Percentiles rank a stretch among this genome's conserved stretches.
These are phyloP conservation scores for Sonneratia alba DNA, from an alignment of 345 rosid species.

Conservation along the genomic window DNA sequence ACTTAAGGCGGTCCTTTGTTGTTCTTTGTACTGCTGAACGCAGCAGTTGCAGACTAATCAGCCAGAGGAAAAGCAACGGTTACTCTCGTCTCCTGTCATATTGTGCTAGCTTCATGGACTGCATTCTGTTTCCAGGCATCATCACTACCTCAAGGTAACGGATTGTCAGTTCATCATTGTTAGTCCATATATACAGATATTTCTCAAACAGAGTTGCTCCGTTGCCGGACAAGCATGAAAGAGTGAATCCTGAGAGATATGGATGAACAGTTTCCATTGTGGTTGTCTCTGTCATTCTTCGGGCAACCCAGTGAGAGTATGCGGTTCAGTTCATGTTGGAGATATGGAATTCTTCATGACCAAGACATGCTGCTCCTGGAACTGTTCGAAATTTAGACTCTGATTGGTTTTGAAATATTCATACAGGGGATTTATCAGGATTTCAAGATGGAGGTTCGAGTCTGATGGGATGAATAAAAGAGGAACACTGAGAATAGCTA, in stretches of 20 bases:
- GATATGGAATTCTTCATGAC: background rate
- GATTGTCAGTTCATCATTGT: background rate
- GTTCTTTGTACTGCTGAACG: slow-evolving; percentile 1
- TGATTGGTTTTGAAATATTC: background rate
- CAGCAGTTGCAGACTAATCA: slow-evolving; percentile 6
- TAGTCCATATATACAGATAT: background rate
- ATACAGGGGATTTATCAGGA: background rate
- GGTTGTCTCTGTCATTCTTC: too few species aligned
- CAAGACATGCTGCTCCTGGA: too few species aligned
- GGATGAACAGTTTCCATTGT: background rate
- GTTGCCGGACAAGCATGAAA: background rate
- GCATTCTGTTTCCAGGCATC: slow-evolving; percentile 21
- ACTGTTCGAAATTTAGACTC: background rate
- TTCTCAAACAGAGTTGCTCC: background rate
- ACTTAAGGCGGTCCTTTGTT: slow-evolving; percentile 27
- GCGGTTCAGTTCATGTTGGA: background rate
- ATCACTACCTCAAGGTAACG: slow-evolving; percentile 29
- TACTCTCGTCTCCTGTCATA: background rate
- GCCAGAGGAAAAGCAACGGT: background rate
- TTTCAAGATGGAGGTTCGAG: background rate
- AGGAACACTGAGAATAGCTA: background rate
- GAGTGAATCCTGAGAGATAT: background rate
- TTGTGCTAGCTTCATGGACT: slow-evolving; percentile 34
- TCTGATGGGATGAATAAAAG: background rate
- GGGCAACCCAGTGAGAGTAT: background rate